Conservation (phyloP, 2,329 filamentous ascomycete genomes). For the Phyllosticta paracitricarpa region DNA sequence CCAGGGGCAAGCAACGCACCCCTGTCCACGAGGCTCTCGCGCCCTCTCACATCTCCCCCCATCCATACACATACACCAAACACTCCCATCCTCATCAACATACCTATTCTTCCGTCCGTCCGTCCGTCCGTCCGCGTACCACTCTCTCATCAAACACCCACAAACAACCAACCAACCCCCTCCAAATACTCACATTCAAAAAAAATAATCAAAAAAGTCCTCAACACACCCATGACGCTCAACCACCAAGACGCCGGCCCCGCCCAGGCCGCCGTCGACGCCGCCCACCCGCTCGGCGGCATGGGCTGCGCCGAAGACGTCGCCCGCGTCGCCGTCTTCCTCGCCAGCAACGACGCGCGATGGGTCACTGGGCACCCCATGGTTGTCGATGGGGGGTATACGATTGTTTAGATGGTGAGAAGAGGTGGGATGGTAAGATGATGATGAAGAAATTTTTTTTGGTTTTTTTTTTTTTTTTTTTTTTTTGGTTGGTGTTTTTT, state of each 20-base stretch:
- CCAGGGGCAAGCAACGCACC: no score
- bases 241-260: constrained; percentile 25
- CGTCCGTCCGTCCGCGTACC: not conserved
- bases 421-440: not conserved
- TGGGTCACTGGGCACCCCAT: constrained; percentile 33
- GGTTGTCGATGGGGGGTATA: constrained; percentile 34
- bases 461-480: no score
- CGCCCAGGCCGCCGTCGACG: constrained; percentile 14
- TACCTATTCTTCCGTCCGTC: no score
- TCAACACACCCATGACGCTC: constrained; percentile 28
- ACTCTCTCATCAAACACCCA: not conserved
- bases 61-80: no score
- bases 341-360: constrained; percentile 34
- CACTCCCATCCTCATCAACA: no score
- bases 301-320: constrained; percentile 17
- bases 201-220: constrained; percentile 14
- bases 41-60: no score
- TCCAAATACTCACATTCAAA: not conserved
- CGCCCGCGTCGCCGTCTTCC: constrained; percentile 29
- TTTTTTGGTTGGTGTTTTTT: no score
- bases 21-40: no score
- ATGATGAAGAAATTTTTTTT: not conserved
- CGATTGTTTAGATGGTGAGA: not conserved
- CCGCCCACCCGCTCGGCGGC: constrained; percentile 24
- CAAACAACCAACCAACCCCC: no score